These are phyloP conservation scores for Chamaecrista fasciculata DNA, from an alignment of 306 rosid species.

Conservation along the genomic window DNA sequence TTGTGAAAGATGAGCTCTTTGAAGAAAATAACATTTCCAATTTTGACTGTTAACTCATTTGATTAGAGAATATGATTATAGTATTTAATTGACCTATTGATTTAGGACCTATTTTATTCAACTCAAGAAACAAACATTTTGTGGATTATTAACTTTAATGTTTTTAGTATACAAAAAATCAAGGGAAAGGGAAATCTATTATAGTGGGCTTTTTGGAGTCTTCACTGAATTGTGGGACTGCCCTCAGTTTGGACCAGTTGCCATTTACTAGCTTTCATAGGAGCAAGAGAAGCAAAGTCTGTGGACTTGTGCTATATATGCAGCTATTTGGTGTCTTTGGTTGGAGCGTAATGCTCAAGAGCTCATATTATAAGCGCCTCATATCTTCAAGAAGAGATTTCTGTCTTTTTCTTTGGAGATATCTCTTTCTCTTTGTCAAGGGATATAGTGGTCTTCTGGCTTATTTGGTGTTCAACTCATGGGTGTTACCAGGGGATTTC, in stretches of 20 bases:
- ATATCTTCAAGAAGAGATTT: not conserved
- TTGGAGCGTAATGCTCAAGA: not conserved
- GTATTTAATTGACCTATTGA: not conserved
- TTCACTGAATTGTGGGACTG: not conserved
- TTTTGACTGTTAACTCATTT: not conserved
- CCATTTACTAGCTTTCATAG: not conserved
- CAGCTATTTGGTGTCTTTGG: not conserved
- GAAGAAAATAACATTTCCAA: not conserved
- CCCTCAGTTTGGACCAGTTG: not conserved
- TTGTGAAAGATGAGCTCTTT: not conserved
- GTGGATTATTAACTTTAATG: not conserved
- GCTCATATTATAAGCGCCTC: not conserved
- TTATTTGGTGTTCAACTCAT: not conserved
- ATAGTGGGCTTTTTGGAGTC: not conserved
- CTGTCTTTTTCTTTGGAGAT: not conserved
- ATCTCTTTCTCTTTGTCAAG: too few relatives aligned
- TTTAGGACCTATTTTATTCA: not conserved
- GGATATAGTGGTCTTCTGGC: not conserved
- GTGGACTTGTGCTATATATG: not conserved
- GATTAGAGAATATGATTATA: not conserved
- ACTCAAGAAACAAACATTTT: not conserved
- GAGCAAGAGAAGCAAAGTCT: not conserved
- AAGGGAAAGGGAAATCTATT: not conserved
- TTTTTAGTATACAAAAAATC: not conserved
- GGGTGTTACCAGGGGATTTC: not conserved